Evolutionary conservation across 1,139 yeast genomes (phyloP).

Genomic region (Nakaseomyces glabratus): DNA sequence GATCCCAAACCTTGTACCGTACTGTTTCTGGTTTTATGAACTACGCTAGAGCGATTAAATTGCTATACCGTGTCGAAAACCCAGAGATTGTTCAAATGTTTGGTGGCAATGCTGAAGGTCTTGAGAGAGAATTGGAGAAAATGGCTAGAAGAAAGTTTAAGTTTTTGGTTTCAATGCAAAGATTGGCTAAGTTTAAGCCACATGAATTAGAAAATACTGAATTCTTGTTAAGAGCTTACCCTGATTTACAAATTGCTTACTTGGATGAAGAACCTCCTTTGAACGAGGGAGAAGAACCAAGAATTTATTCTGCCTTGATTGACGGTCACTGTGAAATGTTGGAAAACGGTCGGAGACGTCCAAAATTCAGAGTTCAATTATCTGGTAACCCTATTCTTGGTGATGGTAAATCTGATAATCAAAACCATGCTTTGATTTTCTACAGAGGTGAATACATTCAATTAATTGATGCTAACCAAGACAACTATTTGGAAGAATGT

Average conservation of each 20-base stretch:
- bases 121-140: slow-evolving; percentile 93
- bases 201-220: slow-evolving; percentile 98
- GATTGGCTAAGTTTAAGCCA: slow-evolving; percentile 91
- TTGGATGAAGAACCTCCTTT: slow-evolving; percentile 88
- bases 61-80: slow-evolving; percentile 95
- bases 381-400: slow-evolving; percentile 99
- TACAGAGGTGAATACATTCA: slow-evolving; percentile 98
- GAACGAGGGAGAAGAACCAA: slow-evolving; percentile 94
- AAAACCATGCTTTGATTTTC: slow-evolving; percentile 92
- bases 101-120: slow-evolving; percentile 93
- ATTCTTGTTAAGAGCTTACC: slow-evolving; percentile 94
- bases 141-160: slow-evolving; percentile 99
- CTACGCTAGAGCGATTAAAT: slow-evolving; percentile 94
- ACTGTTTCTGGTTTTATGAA: slow-evolving; percentile 99
- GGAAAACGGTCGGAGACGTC: slow-evolving; percentile 98
- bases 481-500: slow-evolving; percentile 96
- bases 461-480: slow-evolving; percentile 97
- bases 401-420: slow-evolving; percentile 99
- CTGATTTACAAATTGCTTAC: slow-evolving; percentile 96
- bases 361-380: slow-evolving; percentile 92
- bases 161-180: slow-evolving; percentile 96
- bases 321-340: slow-evolving; percentile 98
- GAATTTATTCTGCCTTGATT: slow-evolving; percentile 90
- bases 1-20: slow-evolving; percentile 96
- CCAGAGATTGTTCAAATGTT: slow-evolving; percentile 97